A percentile compares a stretch with the other conserved stretches of the same genome.
Conservation (phyloP, 805 yeast species). For the Kregervanrija fluxuum region DNA sequence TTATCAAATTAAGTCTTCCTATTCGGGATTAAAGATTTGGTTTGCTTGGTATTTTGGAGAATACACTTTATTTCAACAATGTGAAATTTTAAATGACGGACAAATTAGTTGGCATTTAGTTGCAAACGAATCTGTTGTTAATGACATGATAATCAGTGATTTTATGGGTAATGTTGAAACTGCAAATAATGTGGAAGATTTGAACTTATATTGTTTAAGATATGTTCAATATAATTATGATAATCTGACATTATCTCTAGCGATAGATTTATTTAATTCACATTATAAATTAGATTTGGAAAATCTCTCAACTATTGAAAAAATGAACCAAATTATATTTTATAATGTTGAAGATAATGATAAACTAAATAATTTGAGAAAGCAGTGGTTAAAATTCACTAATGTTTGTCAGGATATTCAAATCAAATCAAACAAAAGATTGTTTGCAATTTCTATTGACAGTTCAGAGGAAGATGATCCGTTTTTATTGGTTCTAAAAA, state of each 20-base stretch:
- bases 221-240: constrained; percentile 44
- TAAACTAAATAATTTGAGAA: constrained; percentile 31
- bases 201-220: constrained; percentile 34
- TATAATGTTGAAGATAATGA: constrained; percentile 11
- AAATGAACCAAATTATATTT: constrained; percentile 19
- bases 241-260: constrained; percentile 41
- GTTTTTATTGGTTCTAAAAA: constrained; percentile 29
- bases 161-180: constrained; percentile 9
- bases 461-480: constrained; percentile 12
- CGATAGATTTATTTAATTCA: constrained; percentile 21
- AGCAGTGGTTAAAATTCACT: constrained; percentile 64
- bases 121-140: constrained; percentile 4
- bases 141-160: constrained; percentile 7
- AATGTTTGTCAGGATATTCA: constrained; percentile 62
- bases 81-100: constrained; percentile 8
- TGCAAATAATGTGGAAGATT: constrained; percentile 5
- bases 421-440: constrained; percentile 49
- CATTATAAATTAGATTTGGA: constrained; percentile 8
- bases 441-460: constrained; percentile 34
- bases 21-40: constrained; percentile 11
- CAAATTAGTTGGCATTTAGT: constrained; percentile 12
- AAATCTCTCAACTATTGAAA: constrained; percentile 26
- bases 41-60: constrained; percentile 21
- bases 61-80: constrained; percentile 15
- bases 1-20: constrained; percentile 8